Base-by-base conservation (phyloP, 139 green algal species). In the Chlorella sorokiniana region DNA sequence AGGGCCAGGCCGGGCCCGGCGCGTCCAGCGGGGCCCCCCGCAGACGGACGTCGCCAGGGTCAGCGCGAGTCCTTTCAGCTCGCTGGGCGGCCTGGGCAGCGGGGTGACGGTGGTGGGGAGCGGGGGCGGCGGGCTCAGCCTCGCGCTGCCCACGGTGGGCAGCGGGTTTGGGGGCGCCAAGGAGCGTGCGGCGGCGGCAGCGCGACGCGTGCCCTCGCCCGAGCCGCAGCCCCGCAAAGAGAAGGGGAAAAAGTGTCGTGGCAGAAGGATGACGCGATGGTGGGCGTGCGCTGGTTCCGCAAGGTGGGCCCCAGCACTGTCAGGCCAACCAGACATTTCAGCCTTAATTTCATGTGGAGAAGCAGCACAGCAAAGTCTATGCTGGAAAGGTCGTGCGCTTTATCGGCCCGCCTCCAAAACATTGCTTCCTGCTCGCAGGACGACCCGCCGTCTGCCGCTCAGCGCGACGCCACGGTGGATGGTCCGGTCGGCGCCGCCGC, bases 221-320 rank as follows among this genome's bases (percentile, higher is more conserved):
- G 70, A 81, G 62, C 84, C 84, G 2, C 31, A n/a, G 59, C 59
- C 61, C 6, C 61, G 48, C 23, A 79, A 73, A 52, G 40, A 29
- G 38, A 88, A 86, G 56, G 25, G 10, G 18, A 88, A 88, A 80
- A 67, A 33, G 45, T 88, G 70, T 20, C 16, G 8, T 88, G 84
- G 84, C 27, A 44, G 69, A n/a, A 38, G 23, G 84, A 79, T 6
- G 31, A 70, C 4, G 81, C 25, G 31, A 41, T 88, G 20, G 84
- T 44, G 31, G 59, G 40, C 5, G 70, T 88, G 33, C 78, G 84
- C n/a, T 87, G 63, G 71, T 88, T 88, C 76, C 61, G 25, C 44
- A 81, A 85, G 81, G 81, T 84, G 38, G 11, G 78, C 8, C 7
- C 2, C 20, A 37, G 35, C 20, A n/a, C n/a, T n/a, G n/a, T n/a